phyloP scores from a whole-genome alignment of 257 asterid genomes.

The Echites panduratus region DNA sequence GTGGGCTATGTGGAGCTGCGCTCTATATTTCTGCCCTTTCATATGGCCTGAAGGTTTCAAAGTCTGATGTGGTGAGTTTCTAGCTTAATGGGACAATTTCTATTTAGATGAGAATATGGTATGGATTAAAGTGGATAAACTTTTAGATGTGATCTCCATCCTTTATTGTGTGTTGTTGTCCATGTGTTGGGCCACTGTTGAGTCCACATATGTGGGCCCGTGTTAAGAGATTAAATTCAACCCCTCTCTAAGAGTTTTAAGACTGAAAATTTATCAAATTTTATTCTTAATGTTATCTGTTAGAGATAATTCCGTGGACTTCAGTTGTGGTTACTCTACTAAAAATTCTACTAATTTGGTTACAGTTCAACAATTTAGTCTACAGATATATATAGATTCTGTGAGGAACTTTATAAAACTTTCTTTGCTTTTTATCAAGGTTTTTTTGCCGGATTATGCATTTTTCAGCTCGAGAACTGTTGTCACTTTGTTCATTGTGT shows the following conservation, averaged over 20 bases:
- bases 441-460: neutral
- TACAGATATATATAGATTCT: neutral
- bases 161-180: no score
- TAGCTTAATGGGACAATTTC: neutral
- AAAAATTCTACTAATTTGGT: neutral
- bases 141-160: neutral
- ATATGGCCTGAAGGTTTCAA: slow-evolving; percentile 60
- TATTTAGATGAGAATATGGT: neutral
- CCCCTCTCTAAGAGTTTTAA: no score
- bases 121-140: neutral
- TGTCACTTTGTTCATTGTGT: neutral
- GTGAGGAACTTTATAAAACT: neutral
- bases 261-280: no score
- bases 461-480: neutral
- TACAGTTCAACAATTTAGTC: neutral
- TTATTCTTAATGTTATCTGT: neutral
- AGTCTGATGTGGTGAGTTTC: slow-evolving; percentile 63
- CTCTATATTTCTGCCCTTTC: slow-evolving; percentile 72
- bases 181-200: no score
- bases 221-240: no score
- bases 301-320: neutral
- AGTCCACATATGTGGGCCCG: no score
- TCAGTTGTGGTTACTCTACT: neutral
- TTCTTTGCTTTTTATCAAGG: neutral
- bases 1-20: slow-evolving; percentile 92